Base-by-base conservation (phyloP, 202 grass and related monocot species). In the Schoenoplectus triqueter region DNA sequence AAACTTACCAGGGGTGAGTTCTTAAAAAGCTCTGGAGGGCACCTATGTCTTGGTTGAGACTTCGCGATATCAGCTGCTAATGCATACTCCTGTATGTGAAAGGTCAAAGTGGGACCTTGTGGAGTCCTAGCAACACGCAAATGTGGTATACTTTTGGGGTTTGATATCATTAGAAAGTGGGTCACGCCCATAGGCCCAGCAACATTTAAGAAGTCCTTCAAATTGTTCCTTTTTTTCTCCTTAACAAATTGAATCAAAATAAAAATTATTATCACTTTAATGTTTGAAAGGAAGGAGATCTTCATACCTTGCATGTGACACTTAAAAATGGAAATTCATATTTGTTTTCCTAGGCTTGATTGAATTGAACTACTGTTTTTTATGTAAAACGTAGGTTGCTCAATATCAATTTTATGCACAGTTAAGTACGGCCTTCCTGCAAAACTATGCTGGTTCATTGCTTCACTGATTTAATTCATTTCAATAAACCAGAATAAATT, bases 201-300 rank as follows among this genome's bases (percentile, higher is more conserved):
- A 10, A 97, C 92, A 55, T 94, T 95, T 60, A 97, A 15, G 50
- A 97, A 97, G 55, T 97, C 95, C 82, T 95, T 97, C 48, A 97
- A 69, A 84, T 87, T 95, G 84, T 97, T 97, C 51, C 92, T 72
- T 62, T 95, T 97, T 72, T 97, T 97, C 82, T 97, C 92, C 92
- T 97, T 70, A 47, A 64, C 78, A 57, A 50, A 76, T 74, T 76
- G 52, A 7, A n/a, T 7, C 19, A 79, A 57, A 77, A 39, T 21
- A 40, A 41, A 17, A 17, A 40, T 72, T 15, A 72, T 77, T 20
- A 50, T 0, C 5, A 73, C 48, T 73, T 51, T 51, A 1, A 72
- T 3, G n/a, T 48, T 31, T 31, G 31, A 31, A 31, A 31, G 31
- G 31, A 31, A 31, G 31, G 31, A 31, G 13, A 78, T 76, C 42